Base-by-base conservation (phyloP, 2,329 filamentous ascomycete genomes). In the Aspergillus sp. region DNA sequence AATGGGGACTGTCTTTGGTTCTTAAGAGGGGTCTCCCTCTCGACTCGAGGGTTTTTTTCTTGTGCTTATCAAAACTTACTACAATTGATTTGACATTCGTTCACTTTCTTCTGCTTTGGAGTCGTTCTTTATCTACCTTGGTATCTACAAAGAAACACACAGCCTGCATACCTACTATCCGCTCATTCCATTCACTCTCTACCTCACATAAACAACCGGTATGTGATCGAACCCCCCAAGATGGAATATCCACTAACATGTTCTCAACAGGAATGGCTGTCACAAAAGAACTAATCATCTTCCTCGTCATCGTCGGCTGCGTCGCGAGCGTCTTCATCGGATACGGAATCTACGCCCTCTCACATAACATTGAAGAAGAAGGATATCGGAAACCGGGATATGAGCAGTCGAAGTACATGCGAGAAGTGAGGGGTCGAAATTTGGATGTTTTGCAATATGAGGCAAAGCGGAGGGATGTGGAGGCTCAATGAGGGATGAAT, bases 331-430 rank as follows among this genome's bases (percentile, higher is more conserved):
- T 58, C 7, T 56, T 64, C 10, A 44, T 58, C 29, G 61, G 61
- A 6, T 64, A 60, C 37, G 48, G 61, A 8, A 50, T 55, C 31
- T 49, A 61, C 30, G 57, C 42, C 7, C 33, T 54, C 11, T 26
- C 43, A 6, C 51, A 47, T 2, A 43, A 42, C 13, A 39, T 36
- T 6, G 51, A 57, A n/a, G 47, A 51, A 1, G 37, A 46, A 4
- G 13, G 31, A 3, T 26, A 37, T 13, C 34, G 35, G 4, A 59
- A 62, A 0, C 19, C 54, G 19, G 8, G 50, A 9, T 33, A 44
- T 9, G 57, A 62, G 12, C 61, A 64, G 42, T 40, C 46, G 6
- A 50, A 48, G 40, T 64, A 64, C 36, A 62, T 64, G 60, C 55
- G 58, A 2, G 46, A 56, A 35, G 26, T 57, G 9, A 54, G 60